Conservation (phyloP, 2,329 filamentous ascomycete genomes). For the Phialophora tarda region DNA sequence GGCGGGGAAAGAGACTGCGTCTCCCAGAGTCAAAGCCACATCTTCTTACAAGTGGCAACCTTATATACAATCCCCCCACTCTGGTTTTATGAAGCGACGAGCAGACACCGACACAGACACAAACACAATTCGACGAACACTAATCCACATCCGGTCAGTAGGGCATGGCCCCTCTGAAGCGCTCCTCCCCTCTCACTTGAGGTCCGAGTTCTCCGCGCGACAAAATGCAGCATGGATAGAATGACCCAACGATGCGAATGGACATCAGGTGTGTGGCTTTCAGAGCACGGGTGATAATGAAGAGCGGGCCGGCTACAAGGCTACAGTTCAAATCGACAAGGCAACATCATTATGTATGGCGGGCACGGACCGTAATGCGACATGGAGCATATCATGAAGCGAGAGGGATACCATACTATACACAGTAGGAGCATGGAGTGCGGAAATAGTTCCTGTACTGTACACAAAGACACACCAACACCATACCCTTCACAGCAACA, state of each 20-base stretch:
- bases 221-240: not conserved
- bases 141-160: not conserved
- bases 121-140: not conserved
- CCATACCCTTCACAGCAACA: not conserved
- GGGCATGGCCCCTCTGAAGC: no score
- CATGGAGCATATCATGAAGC: no score
- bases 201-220: no score
- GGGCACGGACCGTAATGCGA: not conserved
- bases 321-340: not conserved
- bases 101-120: not conserved
- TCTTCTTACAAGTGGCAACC: not conserved
- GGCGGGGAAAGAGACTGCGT: not conserved
- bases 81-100: not conserved
- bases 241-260: no score
- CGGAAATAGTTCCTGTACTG: no score
- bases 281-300: not conserved
- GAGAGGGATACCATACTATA: no score
- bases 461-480: no score
- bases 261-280: not conserved
- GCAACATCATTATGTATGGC: not conserved
- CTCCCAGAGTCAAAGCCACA: not conserved
- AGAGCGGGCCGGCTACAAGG: not conserved
- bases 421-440: no score
- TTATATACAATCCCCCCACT: not conserved
- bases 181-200: no score